Conservation (phyloP, 805 yeast species). For the Metschnikowia reukaufii region DNA sequence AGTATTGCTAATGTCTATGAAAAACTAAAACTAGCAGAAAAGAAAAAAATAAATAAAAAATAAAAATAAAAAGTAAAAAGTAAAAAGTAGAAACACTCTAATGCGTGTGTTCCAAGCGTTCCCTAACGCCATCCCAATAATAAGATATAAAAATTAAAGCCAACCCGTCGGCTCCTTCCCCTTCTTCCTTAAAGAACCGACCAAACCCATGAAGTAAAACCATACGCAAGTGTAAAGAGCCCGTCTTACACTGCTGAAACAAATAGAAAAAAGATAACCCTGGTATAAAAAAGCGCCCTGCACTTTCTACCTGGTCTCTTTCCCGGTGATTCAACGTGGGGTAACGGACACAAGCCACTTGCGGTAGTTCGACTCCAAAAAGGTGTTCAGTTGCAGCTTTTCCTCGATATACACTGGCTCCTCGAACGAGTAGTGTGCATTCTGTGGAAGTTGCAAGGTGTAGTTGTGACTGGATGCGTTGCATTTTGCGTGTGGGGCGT, state of each 20-base stretch:
- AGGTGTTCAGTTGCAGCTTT: conserved; percentile 10
- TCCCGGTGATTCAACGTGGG: conserved; percentile 10
- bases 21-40: background rate
- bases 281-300: background rate
- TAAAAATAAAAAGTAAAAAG: background rate
- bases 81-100: background rate
- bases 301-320: background rate
- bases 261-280: background rate
- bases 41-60: background rate
- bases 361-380: conserved; percentile 22
- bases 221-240: background rate
- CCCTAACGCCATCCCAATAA: conserved; percentile 3
- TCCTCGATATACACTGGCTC: conserved; percentile 17
- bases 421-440: conserved; percentile 12
- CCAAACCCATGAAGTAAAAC: background rate
- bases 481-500: conserved; percentile 20
- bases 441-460: conserved; percentile 16
- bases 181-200: background rate
- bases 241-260: background rate
- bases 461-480: conserved; percentile 9
- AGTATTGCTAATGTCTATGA: background rate
- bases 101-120: background rate
- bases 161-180: background rate
- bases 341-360: conserved; percentile 24
- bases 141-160: background rate